Evolutionary conservation across 257 asterid genomes (phyloP).

Genomic region (Avicennia marina): DNA sequence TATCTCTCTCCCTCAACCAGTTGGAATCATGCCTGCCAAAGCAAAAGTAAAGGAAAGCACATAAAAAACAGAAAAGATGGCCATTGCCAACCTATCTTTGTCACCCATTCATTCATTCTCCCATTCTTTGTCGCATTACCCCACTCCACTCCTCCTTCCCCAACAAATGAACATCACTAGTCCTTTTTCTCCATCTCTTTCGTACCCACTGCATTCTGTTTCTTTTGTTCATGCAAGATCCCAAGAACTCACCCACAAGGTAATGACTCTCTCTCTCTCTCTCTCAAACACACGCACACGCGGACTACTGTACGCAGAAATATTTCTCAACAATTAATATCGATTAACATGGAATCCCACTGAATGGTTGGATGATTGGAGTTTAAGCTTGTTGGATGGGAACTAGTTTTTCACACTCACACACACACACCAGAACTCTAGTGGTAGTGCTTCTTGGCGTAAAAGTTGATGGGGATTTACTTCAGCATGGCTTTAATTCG

Average conservation of each 20-base stretch:
- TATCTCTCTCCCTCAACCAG: constrained; percentile 15
- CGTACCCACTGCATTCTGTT: constrained; percentile 6
- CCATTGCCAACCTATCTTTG: constrained; percentile 35
- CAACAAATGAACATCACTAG: constrained; percentile 36
- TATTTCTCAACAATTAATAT: background rate
- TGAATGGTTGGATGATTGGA: too few relatives aligned
- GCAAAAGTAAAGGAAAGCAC: constrained; percentile 15
- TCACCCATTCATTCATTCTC: constrained; percentile 8
- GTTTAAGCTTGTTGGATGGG: too few relatives aligned
- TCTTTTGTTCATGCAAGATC: constrained; percentile 49
- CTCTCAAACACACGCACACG: constrained; percentile 7
- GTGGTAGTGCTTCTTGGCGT: too few relatives aligned
- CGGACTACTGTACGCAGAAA: background rate
- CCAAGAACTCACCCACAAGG: constrained; percentile 41
- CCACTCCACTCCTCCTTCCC: background rate
- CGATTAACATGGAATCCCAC: too few relatives aligned
- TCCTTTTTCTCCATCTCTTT: constrained; percentile 20
- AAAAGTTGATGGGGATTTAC: too few relatives aligned
- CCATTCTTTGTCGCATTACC: background rate
- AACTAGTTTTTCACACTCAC: too few relatives aligned
- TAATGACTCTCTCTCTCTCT: constrained; percentile 25
- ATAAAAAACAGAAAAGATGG: constrained; percentile 28
- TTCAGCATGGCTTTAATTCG: too few relatives aligned
- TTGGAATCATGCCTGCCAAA: constrained; percentile 41
- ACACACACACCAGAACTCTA: too few relatives aligned